Evolutionary conservation across 2,329 filamentous ascomycete genomes (phyloP).

Genomic region (Venturiaceae sp.): DNA sequence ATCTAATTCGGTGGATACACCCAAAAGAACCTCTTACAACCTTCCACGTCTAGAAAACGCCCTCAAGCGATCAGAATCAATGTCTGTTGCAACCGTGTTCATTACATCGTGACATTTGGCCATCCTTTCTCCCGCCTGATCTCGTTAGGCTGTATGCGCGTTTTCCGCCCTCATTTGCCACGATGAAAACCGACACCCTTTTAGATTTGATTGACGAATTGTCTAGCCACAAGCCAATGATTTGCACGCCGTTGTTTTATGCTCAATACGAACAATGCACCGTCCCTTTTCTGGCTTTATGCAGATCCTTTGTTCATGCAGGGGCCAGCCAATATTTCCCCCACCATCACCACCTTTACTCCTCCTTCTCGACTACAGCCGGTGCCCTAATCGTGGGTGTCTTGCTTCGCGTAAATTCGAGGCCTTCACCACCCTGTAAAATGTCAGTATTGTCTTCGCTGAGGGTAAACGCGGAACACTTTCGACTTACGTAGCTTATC

Average conservation of each 20-base stretch:
- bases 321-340: too few species aligned
- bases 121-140: background rate
- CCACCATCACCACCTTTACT: constrained; percentile 18
- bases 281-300: background rate
- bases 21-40: background rate
- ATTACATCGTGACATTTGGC: background rate
- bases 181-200: background rate
- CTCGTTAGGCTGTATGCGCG: background rate
- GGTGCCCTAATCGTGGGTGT: constrained; percentile 47
- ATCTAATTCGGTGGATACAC: background rate
- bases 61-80: background rate
- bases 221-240: background rate
- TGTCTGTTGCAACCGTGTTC: background rate
- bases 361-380: constrained; percentile 53
- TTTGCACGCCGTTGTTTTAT: background rate
- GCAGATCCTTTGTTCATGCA: background rate
- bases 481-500: constrained; percentile 76
- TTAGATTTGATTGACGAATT: background rate
- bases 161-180: constrained; percentile 1
- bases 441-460: constrained; percentile 13
- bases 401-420: constrained; percentile 49
- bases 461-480: background rate
- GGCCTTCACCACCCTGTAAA: constrained; percentile 48
- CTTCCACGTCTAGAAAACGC: background rate
- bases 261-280: background rate